Evolutionary conservation across 176 grass and related monocot species (phyloP), one percentile per base, ranked within the genome.

Genomic region (Lolium perenne): DNA sequence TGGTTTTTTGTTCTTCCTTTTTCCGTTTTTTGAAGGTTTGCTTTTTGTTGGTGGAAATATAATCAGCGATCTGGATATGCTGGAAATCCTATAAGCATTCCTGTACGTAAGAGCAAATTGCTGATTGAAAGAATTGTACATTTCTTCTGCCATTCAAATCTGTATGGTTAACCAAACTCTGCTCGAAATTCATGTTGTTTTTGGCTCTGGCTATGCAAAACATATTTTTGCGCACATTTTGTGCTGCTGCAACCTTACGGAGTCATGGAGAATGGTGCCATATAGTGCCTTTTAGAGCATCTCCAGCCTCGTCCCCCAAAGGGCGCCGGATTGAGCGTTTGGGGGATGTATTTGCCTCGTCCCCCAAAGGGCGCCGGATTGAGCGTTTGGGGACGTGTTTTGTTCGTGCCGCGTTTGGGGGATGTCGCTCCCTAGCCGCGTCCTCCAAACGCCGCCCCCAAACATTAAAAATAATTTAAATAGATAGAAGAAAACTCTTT

Each of bases 71-170:
- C 47, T 70, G 77, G 77, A 77, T 64, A 77, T 90, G 83, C 83
- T 82, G 83, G 79, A 86, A 86, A 83, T 72, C 84, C 54, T 86
- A 63, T 72, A 74, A 51, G 81, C 85, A 75, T 69, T 84, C 40
- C 11, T 87, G 76, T 81, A 35, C 32, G 1, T 35, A 80, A 80
- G 59, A 80, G 77, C 50, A 84, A 82, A 62, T 16, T 80, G 26
- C 79, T 88, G 85, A 88, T 81, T 76, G 51, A 87, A 85, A 85
- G 15, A 84, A 46, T 12, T 91, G 85, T 88, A 91, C 86, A 91
- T 91, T 91, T 80, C 50, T 68, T 84, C 26, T 87, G 41, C 50
- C 81, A 47, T 41, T 63, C 54, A 9, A 17, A 77, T 55, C 32
- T 71, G 51, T 63, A 71, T 47, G 41, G 50, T 67, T 55, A 16